Evolutionary conservation across 169 alveolate species (phyloP), one percentile per base, ranked within the genome.

Genomic region (Cryptosporidium parvum): DNA sequence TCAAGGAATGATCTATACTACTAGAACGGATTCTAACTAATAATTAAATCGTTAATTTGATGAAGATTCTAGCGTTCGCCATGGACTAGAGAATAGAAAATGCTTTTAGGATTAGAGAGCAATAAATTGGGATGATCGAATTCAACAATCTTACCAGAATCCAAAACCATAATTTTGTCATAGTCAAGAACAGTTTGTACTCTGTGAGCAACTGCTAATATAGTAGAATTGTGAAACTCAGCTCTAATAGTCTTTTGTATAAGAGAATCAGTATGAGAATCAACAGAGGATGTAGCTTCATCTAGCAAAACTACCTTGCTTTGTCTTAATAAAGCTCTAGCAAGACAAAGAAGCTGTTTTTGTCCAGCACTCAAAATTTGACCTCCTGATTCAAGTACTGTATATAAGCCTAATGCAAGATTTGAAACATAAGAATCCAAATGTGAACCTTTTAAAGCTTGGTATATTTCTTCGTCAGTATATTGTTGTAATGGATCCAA

Each of bases 251-350:
- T 69, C 37, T 72, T 33, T 85, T 94, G 94, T 48, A 95, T 93
- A 4, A 86, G 59, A 33, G 85, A 73, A 71, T 95, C 97, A 51
- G 96, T 95, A 69, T 84, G 70, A 70, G 93, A 69, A 70, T 95
- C 97, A 35, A 95, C 94, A 31, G 94, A 94, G 31, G 96, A 92
- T 29, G 97, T 95, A 26, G 97, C 97, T 92, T 95, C 97, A 75
- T 95, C 97, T 48, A 94, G 59, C 16, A 95, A 92, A 62, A 95
- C 92, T 69, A 96, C 95, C 68, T 91, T 93, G 39, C 93, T 93
- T 61, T 91, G 91, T 58, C 94, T 91, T 21, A 96, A 92, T 70
- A 96, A 52, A 31, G 93, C 93, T 91, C 98, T 94, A 0, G 96
- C 96, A 31, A 96, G 85, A 70, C 98, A 96, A n/a, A 96, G 85